Base-by-base conservation (phyloP, 1,284 basidiomycete species). In the Exobasidium rhododendri region DNA sequence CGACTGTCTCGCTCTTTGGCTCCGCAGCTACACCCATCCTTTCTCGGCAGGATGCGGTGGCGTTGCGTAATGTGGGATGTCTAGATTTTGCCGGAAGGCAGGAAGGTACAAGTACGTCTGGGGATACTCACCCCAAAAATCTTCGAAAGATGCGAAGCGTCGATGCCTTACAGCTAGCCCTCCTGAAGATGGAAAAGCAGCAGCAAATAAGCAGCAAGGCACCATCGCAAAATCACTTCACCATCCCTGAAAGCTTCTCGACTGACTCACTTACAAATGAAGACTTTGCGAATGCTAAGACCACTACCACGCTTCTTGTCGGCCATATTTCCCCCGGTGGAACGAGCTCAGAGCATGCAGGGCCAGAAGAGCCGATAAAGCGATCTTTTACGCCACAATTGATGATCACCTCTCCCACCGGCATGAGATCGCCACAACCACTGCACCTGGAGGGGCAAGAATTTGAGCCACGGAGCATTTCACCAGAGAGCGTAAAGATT, bases 71-170 rank as follows among this genome's bases (percentile, higher is more conserved):
- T 29, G 30, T 35, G 2, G 52, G 52, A 17, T 55, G 52, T 32
- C 29, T 55, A 6, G 52, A 55, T 11, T 50, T 50, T 50, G 52
- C 52, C 28, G 52, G 52, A 24, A 43, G 22, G 17, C 40, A 20
- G n/a, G 40, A 44, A 24, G n/a, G 14, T 20, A 4, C 22, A 17
- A 17, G 14, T 11, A 5, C 4, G 11, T 24, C 17, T 4, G 52
- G 30, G 14, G 22, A 29, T 4, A n/a, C 30, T 2, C 2, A n/a
- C 3, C 4, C 52, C 3, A 32, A 26, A 32, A 20, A 20, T 44
- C 20, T 55, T n/a, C 52, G 52, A 20, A 55, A 55, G 26, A 55
- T 55, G 52, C 31, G 52, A 30, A 55, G 52, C 17, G 40, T 55
- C 3, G 52, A 55, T 31, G 52, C 52, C 14, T 26, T 55, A 4